Evolutionary conservation across 176 grass and related monocot genomes (phyloP).

Genomic region (Miscanthus lutarioriparius): DNA sequence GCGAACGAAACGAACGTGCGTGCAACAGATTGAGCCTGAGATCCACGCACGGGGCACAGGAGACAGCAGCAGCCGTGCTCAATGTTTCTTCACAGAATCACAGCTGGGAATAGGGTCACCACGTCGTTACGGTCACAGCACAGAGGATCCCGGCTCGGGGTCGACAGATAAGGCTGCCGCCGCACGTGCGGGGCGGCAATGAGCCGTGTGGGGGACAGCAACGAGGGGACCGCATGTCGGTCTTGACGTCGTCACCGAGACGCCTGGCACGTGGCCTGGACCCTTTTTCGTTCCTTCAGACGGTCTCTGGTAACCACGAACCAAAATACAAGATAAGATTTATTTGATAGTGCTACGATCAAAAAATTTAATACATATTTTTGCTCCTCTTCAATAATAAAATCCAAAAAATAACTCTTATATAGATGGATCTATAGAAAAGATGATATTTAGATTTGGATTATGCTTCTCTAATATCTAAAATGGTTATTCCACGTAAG

Average conservation of each 20-base stretch:
- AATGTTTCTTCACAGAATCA: background rate
- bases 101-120: background rate
- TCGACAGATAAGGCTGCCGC: slow-evolving; percentile 44
- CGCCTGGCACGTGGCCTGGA: background rate
- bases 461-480: too few relatives aligned
- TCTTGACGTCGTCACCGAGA: slow-evolving; percentile 10
- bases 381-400: too few relatives aligned
- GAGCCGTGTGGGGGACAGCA: slow-evolving; percentile 21
- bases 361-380: too few relatives aligned
- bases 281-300: too few relatives aligned
- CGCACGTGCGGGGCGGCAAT: slow-evolving; percentile 47
- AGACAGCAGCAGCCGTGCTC: background rate
- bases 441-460: too few relatives aligned
- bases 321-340: too few relatives aligned
- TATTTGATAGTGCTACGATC: too few relatives aligned
- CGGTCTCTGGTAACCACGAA: too few relatives aligned
- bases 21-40: background rate
- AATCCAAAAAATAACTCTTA: too few relatives aligned
- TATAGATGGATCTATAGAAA: too few relatives aligned
- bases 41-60: background rate
- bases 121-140: background rate
- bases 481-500: too few relatives aligned
- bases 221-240: slow-evolving; percentile 31
- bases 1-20: background rate
- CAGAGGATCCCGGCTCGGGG: background rate